These are phyloP conservation scores for Phytophthora capsici DNA, from an alignment of 352 stramenopile species.

Conservation along the genomic window DNA sequence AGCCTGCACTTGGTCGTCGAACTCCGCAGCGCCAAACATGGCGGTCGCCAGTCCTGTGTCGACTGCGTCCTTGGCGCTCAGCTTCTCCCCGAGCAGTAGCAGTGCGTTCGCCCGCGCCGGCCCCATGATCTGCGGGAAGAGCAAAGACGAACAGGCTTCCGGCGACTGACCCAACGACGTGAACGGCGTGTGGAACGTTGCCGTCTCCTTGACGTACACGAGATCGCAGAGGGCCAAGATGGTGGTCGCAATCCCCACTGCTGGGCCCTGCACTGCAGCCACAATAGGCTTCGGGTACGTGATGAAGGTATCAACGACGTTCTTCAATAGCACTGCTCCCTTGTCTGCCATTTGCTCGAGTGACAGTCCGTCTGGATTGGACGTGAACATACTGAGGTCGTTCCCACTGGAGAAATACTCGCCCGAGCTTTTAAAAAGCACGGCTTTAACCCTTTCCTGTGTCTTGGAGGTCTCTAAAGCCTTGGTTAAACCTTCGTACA, in stretches of 20 bases:
- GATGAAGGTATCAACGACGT: constrained; percentile 81
- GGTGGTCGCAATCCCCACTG: constrained; percentile 91
- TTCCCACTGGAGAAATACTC: constrained; percentile 92
- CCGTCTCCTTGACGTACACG: constrained; percentile 86
- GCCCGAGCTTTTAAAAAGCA: constrained; percentile 88
- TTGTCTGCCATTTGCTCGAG: constrained; percentile 70
- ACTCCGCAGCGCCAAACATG: constrained; percentile 67
- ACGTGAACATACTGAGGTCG: constrained; percentile 84
- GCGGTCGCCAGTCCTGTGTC: constrained; percentile 54
- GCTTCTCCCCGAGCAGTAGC: constrained; percentile 87
- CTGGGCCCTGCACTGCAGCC: constrained; percentile 89
- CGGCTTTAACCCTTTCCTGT: constrained; percentile 77
- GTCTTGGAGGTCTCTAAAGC: constrained; percentile 65
- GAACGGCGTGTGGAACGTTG: constrained; percentile 94
- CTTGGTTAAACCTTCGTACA: constrained; percentile 84
- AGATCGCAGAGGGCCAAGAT: constrained; percentile 90
- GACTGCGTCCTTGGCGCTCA: constrained; percentile 68
- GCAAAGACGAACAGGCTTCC: constrained; percentile 90
- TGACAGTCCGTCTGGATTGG: constrained; percentile 52
- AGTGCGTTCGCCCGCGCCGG: constrained; percentile 87
- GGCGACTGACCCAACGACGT: constrained; percentile 89
- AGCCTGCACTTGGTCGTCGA: constrained; percentile 55
- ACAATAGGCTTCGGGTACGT: constrained; percentile 92
- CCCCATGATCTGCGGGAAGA: constrained; percentile 89
- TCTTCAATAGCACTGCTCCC: constrained; percentile 58